phyloP scores from a whole-genome alignment of 768 basidiomycete genomes.

The Floccularia luteovirens region DNA sequence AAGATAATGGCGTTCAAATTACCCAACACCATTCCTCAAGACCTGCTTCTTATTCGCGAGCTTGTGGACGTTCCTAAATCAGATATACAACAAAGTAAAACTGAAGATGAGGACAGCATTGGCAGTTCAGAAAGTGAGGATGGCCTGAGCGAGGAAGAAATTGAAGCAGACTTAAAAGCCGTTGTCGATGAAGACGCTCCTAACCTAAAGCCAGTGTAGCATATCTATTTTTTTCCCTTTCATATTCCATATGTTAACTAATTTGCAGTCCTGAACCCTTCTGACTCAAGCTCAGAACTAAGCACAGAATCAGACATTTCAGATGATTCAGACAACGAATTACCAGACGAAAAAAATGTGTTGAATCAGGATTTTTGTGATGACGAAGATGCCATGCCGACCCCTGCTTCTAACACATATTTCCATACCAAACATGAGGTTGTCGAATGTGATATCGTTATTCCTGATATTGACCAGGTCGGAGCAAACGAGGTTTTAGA shows the following conservation, averaged over 20 bases:
- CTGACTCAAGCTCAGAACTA: conserved; percentile 29
- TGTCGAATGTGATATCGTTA: conserved; percentile 42
- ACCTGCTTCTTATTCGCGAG: conserved; percentile 67
- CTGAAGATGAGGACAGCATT: conserved; percentile 35
- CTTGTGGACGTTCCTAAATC: conserved; percentile 36
- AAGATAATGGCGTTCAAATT: conserved; percentile 45
- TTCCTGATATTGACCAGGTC: conserved; percentile 61
- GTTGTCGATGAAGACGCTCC: conserved; percentile 27
- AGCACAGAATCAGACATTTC: conserved; percentile 27
- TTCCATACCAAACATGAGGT: conserved; percentile 69
- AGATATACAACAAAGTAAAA: neutral
- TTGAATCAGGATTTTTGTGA: conserved; percentile 37
- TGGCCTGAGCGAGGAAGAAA: conserved; percentile 63
- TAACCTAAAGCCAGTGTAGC: conserved; percentile 7
- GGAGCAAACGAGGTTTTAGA: conserved; percentile 60
- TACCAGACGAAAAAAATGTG: conserved; percentile 5
- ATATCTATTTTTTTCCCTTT: conserved; percentile 9
- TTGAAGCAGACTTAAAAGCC: conserved; percentile 50
- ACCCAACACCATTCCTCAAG: conserved; percentile 60
- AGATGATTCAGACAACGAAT: conserved; percentile 11
- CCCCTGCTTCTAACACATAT: conserved; percentile 30
- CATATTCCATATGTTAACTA: conserved; percentile 4
- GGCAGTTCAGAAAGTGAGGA: conserved; percentile 40
- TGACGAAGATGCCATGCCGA: conserved; percentile 42
- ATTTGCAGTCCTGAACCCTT: conserved; percentile 16